These are phyloP conservation scores for Achlya hypogyna DNA, from an alignment of 352 stramenopile genomes.

Conservation along the genomic window DNA sequence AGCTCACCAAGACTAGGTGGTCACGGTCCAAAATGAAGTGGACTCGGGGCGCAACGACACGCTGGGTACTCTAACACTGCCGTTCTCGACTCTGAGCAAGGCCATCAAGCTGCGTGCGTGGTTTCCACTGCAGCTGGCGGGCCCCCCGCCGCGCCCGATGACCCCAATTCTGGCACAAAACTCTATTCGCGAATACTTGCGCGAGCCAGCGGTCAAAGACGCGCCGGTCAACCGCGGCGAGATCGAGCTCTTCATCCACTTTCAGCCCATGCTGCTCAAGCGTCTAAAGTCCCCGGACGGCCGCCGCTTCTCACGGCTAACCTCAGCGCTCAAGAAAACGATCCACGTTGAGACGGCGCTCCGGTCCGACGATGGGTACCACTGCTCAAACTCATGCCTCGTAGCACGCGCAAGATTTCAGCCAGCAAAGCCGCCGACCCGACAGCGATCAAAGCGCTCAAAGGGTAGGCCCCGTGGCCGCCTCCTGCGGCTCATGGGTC, in stretches of 20 bases:
- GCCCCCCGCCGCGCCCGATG: not conserved
- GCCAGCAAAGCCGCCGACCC: not conserved
- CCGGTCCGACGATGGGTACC: not conserved
- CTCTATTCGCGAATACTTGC: not conserved
- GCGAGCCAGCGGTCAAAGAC: not conserved
- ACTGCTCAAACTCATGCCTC: not conserved
- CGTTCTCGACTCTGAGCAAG: not conserved
- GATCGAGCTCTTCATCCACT: slow-evolving; percentile 19
- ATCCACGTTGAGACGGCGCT: slow-evolving; percentile 1
- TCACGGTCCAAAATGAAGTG: slow-evolving; percentile 13
- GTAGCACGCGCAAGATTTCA: not conserved
- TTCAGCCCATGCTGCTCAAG: slow-evolving; percentile 16
- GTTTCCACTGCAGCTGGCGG: slow-evolving; percentile 3
- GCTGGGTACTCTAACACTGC: not conserved
- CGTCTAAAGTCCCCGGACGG: not conserved
- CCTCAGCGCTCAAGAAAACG: slow-evolving; percentile 15
- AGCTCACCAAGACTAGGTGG: not conserved
- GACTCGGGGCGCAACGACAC: slow-evolving; percentile 7
- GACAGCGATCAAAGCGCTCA: not conserved
- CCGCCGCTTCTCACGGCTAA: not conserved
- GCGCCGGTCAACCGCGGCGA: not conserved
- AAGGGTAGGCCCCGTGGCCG: not conserved
- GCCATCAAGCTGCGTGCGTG: slow-evolving; percentile 8
- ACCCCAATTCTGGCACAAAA: not conserved
- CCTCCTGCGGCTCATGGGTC: not conserved